Evolutionary conservation across 1,284 basidiomycete species (phyloP), one percentile per base, ranked within the genome.

Genomic region (Heterobasidion parviporum): DNA sequence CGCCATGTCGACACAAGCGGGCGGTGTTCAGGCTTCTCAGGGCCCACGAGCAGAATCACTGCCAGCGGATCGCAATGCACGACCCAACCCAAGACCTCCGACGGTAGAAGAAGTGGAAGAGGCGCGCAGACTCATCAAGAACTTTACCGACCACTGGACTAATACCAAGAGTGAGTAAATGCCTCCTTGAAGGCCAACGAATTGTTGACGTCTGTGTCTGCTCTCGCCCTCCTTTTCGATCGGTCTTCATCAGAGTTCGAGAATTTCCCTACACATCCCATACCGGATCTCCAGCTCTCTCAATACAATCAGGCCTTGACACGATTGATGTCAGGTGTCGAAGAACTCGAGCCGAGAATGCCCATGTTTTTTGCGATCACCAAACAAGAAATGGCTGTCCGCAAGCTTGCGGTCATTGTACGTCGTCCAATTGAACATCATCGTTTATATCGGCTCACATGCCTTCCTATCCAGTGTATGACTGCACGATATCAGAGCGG

Each of bases 291-390:
- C 0, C 80, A 82, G 57, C 73, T 78, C 43, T 54, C 68, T 43
- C 79, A 81, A 46, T 87, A 78, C 62, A 77, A 74, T 52, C 63
- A 63, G 20, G 49, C 76, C 4, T 70, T 88, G 34, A 80, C 82
- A 54, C 71, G 76, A 46, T 62, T 82, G 32, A 66, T 67, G 61
- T 76, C 72, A 52, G 62, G 70, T 46, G 70, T 74, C 32, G 54
- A 48, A 8, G 80, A 83, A 0, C 66, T 85, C 18, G 78, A 85
- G 3, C 46, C 53, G 41, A 81, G 76, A 59, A 65, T 88, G n/a
- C 70, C 72, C 0, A 66, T 80, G 67, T 74, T 76, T 59, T 69
- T 72, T 46, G 64, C 73, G 46, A 62, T 79, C 49, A 62, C 78
- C 3, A 26, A 46, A 52, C 78, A 74, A 61, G 73, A 81, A 9